Conservation (phyloP, 176 grass and related monocot species). For the Tillandsia leiboldiana region DNA sequence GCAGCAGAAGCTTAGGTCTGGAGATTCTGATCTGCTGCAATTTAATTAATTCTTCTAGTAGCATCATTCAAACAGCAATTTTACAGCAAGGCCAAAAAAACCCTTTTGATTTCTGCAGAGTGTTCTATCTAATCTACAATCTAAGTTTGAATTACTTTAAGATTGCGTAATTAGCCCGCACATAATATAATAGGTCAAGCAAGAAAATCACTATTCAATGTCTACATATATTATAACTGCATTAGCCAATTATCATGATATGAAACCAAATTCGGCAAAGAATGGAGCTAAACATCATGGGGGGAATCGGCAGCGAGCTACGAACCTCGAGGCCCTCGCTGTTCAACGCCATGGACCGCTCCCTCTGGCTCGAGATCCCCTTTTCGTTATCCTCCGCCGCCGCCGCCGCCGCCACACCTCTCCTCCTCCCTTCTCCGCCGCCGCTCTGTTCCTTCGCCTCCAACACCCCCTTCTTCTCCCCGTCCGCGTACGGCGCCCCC, state of each 20-base stretch:
- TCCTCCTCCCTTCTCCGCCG: neutral
- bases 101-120: too few relatives aligned
- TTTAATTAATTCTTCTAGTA: too few relatives aligned
- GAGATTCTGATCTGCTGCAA: too few relatives aligned
- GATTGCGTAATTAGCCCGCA: too few relatives aligned
- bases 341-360: conserved; percentile 69
- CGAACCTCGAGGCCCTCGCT: conserved; percentile 80
- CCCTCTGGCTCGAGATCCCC: conserved; percentile 41
- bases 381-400: conserved; percentile 44
- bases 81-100: too few relatives aligned
- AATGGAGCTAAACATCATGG: neutral
- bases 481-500: conserved; percentile 5
- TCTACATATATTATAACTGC: too few relatives aligned
- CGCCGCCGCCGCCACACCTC: conserved; percentile 22
- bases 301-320: neutral
- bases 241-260: neutral
- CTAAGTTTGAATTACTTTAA: too few relatives aligned
- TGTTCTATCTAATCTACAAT: too few relatives aligned
- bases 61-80: too few relatives aligned
- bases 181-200: too few relatives aligned
- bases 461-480: neutral
- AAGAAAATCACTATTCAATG: too few relatives aligned
- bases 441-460: conserved; percentile 17
- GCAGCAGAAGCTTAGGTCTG: too few relatives aligned
- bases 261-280: neutral